Conservation (phyloP, 805 yeast genomes). For the Yamadazyma paraphyllophila region DNA sequence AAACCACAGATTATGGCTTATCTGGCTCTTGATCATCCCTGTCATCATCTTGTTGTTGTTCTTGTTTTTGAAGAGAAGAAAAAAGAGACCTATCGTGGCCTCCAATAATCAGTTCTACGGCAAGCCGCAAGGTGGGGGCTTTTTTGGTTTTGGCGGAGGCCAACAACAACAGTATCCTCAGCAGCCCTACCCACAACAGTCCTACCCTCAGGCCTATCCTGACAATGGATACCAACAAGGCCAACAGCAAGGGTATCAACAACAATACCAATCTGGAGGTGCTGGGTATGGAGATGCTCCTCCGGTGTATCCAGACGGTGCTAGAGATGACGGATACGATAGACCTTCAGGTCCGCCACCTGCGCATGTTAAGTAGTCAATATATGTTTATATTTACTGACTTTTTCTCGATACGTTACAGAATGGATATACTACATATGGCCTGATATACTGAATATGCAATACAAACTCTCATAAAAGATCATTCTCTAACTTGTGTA, state of each 20-base stretch:
- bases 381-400: neutral
- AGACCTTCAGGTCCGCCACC: slow-evolving; percentile 16
- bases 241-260: slow-evolving; percentile 8
- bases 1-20: slow-evolving; percentile 10
- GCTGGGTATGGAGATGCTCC: slow-evolving; percentile 15
- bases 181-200: slow-evolving; percentile 10
- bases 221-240: slow-evolving; percentile 8
- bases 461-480: too few species aligned
- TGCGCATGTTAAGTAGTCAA: slow-evolving; percentile 5
- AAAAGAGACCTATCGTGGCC: slow-evolving; percentile 2
- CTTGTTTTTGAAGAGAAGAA: slow-evolving; percentile 9
- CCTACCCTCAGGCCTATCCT: slow-evolving; percentile 10
- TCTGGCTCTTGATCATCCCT: slow-evolving; percentile 13
- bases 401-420: too few species aligned
- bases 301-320: slow-evolving; percentile 12
- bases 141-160: slow-evolving; percentile 7
- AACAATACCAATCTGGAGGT: slow-evolving; percentile 9
- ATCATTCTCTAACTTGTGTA: too few species aligned
- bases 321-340: neutral
- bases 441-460: too few species aligned
- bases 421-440: too few species aligned
- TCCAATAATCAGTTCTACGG: slow-evolving; percentile 10
- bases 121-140: slow-evolving; percentile 2
- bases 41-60: slow-evolving; percentile 2
- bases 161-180: slow-evolving; percentile 13